Conservation (phyloP, 257 asterid species). For the Nicotiana sylvestris region DNA sequence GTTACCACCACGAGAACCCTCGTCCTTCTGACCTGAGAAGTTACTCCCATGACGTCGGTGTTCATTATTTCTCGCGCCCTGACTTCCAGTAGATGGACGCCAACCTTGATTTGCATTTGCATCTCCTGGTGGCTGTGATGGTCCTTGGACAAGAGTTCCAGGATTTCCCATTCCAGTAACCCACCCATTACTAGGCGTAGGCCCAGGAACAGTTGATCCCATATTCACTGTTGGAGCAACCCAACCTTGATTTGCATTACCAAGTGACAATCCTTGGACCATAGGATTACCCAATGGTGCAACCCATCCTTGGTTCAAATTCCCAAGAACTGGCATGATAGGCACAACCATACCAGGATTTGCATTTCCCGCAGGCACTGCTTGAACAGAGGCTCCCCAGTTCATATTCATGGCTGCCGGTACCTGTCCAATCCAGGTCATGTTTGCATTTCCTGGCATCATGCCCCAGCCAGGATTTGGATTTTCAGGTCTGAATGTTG, state of each 20-base stretch:
- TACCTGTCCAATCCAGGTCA: slow-evolving; percentile 58
- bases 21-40: slow-evolving; percentile 41
- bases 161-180: slow-evolving; percentile 21
- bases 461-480: slow-evolving; percentile 53
- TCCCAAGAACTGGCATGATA: slow-evolving; percentile 39
- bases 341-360: slow-evolving; percentile 49
- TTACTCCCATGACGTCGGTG: slow-evolving; percentile 37
- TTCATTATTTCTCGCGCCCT: slow-evolving; percentile 50
- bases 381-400: slow-evolving; percentile 53
- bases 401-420: slow-evolving; percentile 43
- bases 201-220: slow-evolving; percentile 36
- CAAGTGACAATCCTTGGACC: slow-evolving; percentile 36
- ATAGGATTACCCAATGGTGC: slow-evolving; percentile 35
- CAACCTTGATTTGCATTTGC: slow-evolving; percentile 44
- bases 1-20: slow-evolving; percentile 22
- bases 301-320: slow-evolving; percentile 49
- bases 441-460: slow-evolving; percentile 48
- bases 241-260: slow-evolving; percentile 35
- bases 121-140: slow-evolving; percentile 26
- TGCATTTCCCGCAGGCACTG: slow-evolving; percentile 37
- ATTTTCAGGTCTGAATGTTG: slow-evolving; percentile 44
- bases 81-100: slow-evolving; percentile 41
- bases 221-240: slow-evolving; percentile 38
- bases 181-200: slow-evolving; percentile 31
- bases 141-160: slow-evolving; percentile 43